Conservation (phyloP, 495 filamentous ascomycete species). For the Talaromyces adpressus region DNA sequence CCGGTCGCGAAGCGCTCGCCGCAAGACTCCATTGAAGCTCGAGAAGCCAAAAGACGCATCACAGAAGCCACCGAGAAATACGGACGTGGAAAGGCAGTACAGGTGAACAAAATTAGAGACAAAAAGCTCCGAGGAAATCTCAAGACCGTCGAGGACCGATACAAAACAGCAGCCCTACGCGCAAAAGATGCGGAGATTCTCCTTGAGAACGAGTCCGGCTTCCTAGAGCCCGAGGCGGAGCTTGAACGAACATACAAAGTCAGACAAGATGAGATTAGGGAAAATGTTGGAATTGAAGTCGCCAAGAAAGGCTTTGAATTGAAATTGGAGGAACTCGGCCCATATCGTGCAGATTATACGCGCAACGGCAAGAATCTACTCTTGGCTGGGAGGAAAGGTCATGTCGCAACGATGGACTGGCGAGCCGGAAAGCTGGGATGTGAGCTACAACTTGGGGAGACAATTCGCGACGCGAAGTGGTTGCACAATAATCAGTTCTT, state of each 20-base stretch:
- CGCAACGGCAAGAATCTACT: slow-evolving; percentile 80
- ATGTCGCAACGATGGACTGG: slow-evolving; percentile 97
- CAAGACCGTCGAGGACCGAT: slow-evolving; percentile 68
- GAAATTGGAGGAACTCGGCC: slow-evolving; percentile 73
- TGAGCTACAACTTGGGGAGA: slow-evolving; percentile 85
- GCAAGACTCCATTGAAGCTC: slow-evolving; percentile 8
- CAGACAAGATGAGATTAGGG: slow-evolving; percentile 75
- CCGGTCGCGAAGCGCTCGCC: slow-evolving; percentile 3
- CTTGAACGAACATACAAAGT: slow-evolving; percentile 90
- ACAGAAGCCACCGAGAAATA: slow-evolving; percentile 70
- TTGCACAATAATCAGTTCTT: slow-evolving; percentile 95
- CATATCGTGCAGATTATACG: slow-evolving; percentile 81
- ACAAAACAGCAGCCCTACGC: slow-evolving; percentile 68
- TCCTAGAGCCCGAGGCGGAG: slow-evolving; percentile 80
- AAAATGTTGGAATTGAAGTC: slow-evolving; percentile 68
- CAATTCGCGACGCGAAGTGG: slow-evolving; percentile 82
- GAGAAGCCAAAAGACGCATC: slow-evolving; percentile 32
- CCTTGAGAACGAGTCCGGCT: slow-evolving; percentile 78
- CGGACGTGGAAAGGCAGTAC: slow-evolving; percentile 70
- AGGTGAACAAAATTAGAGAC: slow-evolving; percentile 55
- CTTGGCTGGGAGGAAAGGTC: slow-evolving; percentile 83
- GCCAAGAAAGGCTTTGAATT: slow-evolving; percentile 91
- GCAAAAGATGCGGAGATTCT: slow-evolving; percentile 95
- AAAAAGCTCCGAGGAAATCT: slow-evolving; percentile 85
- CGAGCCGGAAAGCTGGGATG: slow-evolving; percentile 81